Conservation (phyloP, 768 basidiomycete species). For the Pseudohyphozyma bogoriensis region DNA sequence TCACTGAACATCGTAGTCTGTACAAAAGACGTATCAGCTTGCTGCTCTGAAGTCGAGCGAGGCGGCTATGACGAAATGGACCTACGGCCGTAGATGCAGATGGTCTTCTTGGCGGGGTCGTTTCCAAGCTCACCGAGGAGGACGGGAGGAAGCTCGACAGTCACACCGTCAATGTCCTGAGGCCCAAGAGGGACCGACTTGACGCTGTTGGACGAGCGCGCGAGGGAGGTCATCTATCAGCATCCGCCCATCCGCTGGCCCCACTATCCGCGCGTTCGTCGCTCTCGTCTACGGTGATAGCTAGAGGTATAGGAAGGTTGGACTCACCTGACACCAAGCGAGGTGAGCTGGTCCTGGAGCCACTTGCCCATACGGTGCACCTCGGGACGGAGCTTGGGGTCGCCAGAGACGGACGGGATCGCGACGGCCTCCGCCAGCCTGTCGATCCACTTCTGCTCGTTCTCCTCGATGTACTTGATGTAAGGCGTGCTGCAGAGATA, state of each 20-base stretch:
- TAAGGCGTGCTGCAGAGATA: constrained; percentile 10
- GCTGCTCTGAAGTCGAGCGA: background rate
- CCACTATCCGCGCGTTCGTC: background rate
- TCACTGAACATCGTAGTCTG: constrained; percentile 85
- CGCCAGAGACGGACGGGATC: constrained; percentile 40
- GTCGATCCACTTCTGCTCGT: constrained; percentile 59
- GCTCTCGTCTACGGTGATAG: too few species aligned
- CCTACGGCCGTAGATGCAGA: constrained; percentile 88
- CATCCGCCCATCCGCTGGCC: background rate
- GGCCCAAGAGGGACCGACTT: constrained; percentile 63
- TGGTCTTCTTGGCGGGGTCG: constrained; percentile 83
- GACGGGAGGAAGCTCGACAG: constrained; percentile 65
- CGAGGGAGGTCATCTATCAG: background rate
- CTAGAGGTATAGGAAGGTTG: background rate
- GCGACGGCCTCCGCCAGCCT: constrained; percentile 22
- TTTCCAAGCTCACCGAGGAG: constrained; percentile 72
- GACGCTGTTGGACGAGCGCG: constrained; percentile 45
- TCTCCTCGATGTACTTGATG: constrained; percentile 52
- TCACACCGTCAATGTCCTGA: constrained; percentile 62
- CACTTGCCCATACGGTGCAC: constrained; percentile 61
- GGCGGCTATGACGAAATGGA: background rate
- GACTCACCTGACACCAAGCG: constrained; percentile 49
- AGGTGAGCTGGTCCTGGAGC: constrained; percentile 60
- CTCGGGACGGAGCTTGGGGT: constrained; percentile 50
- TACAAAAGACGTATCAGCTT: background rate